phyloP scores from a whole-genome alignment of 2,329 filamentous ascomycete genomes.

The Aspergillus pseudoviridinutans region DNA sequence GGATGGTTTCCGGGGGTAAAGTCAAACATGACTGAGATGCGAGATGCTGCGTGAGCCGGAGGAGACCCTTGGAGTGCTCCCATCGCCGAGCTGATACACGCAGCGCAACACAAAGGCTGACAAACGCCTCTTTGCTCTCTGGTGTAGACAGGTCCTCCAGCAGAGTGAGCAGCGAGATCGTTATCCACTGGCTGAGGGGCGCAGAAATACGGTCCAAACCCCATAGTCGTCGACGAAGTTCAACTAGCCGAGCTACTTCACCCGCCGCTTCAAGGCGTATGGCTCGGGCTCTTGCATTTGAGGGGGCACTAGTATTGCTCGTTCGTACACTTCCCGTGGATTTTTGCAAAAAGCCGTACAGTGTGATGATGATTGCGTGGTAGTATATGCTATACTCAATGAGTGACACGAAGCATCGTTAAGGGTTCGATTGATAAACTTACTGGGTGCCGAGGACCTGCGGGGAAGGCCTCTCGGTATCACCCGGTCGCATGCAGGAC shows the following conservation, averaged over 20 bases:
- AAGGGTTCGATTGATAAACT: neutral
- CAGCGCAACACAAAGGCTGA: slow-evolving; percentile 12
- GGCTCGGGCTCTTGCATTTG: slow-evolving; percentile 5
- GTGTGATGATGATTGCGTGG: slow-evolving; percentile 23
- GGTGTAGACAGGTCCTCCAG: slow-evolving; percentile 14
- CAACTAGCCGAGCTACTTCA: slow-evolving; percentile 16
- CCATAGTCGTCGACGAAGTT: slow-evolving; percentile 19
- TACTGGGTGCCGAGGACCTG: neutral
- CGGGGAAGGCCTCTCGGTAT: neutral
- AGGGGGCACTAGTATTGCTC: slow-evolving; percentile 2
- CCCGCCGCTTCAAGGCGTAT: slow-evolving; percentile 14
- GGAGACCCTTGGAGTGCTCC: slow-evolving; percentile 16
- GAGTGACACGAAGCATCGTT: slow-evolving; percentile 3
- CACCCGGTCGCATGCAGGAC: neutral
- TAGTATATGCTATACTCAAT: slow-evolving; percentile 28
- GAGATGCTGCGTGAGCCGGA: slow-evolving; percentile 20
- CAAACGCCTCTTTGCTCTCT: slow-evolving; percentile 11
- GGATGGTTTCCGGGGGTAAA: slow-evolving; percentile 14
- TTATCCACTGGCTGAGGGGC: slow-evolving; percentile 21
- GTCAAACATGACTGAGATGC: slow-evolving; percentile 7
- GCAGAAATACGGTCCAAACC: slow-evolving; percentile 21
- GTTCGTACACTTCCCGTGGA: neutral
- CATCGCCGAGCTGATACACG: slow-evolving; percentile 14
- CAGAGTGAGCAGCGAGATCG: slow-evolving; percentile 19
- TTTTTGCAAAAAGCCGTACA: slow-evolving; percentile 16